Evolutionary conservation across 805 yeast genomes (phyloP).

Genomic region (Kodamaea jinghongensis): DNA sequence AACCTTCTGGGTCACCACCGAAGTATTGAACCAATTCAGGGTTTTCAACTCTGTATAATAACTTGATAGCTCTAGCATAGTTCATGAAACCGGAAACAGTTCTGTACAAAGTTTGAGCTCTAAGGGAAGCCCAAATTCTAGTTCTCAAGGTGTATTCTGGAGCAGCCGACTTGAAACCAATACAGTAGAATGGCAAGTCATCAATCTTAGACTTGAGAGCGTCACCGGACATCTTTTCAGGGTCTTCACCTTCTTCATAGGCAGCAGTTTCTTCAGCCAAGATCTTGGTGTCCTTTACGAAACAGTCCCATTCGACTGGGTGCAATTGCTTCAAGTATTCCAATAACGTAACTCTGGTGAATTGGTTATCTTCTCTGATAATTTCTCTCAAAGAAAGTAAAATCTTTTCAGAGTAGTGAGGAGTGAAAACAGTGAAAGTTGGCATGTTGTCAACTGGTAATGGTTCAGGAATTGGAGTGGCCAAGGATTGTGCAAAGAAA

Average conservation of each 20-base stretch:
- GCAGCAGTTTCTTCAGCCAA: slow-evolving; percentile 93
- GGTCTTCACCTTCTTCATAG: slow-evolving; percentile 50
- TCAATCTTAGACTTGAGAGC: slow-evolving; percentile 80
- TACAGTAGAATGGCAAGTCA: slow-evolving; percentile 90
- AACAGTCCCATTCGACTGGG: slow-evolving; percentile 97
- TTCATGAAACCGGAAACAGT: slow-evolving; percentile 99
- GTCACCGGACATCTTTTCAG: slow-evolving; percentile 48
- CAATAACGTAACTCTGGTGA: slow-evolving; percentile 87
- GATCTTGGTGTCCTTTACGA: slow-evolving; percentile 93
- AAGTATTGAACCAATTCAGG: slow-evolving; percentile 96
- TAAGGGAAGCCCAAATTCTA: slow-evolving; percentile 96
- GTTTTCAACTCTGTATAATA: slow-evolving; percentile 90
- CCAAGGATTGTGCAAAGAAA: slow-evolving; percentile 97
- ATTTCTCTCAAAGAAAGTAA: slow-evolving; percentile 90
- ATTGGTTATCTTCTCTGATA: slow-evolving; percentile 95
- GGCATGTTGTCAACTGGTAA: slow-evolving; percentile 99
- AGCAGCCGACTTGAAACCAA: slow-evolving; percentile 96
- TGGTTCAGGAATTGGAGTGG: slow-evolving; percentile 98
- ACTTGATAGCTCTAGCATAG: slow-evolving; percentile 92
- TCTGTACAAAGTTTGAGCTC: slow-evolving; percentile 95
- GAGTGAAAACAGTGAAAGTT: slow-evolving; percentile 93
- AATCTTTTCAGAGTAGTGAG: slow-evolving; percentile 95
- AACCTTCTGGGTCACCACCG: slow-evolving; percentile 97
- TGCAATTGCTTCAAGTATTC: slow-evolving; percentile 94
- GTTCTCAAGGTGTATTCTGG: slow-evolving; percentile 96